These are phyloP conservation scores for Diutina mesorugosa DNA, from an alignment of 1,139 yeast genomes.

Conservation along the genomic window DNA sequence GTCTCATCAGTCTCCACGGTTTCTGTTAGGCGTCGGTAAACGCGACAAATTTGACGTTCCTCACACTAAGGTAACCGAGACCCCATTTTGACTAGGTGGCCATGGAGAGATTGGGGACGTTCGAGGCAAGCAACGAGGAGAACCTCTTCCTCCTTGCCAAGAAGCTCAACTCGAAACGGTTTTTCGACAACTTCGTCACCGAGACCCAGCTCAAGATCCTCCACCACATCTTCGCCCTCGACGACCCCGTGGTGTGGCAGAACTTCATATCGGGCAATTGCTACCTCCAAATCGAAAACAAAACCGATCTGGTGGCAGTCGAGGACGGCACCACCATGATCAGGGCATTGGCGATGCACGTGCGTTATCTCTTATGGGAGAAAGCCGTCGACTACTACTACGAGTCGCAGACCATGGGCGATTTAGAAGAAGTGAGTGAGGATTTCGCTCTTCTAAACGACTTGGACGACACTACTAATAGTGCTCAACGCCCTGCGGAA, in stretches of 20 bases:
- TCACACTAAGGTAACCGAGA: background rate
- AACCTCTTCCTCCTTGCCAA: constrained; percentile 33
- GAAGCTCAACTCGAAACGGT: constrained; percentile 29
- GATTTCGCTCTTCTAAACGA: constrained; percentile 26
- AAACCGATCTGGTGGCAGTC: constrained; percentile 33
- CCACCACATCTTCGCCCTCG: constrained; percentile 21
- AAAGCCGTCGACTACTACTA: constrained; percentile 52
- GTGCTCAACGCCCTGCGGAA: background rate
- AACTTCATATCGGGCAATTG: constrained; percentile 43
- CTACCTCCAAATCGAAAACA: constrained; percentile 55
- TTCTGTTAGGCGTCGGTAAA: too few relatives aligned
- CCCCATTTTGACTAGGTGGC: background rate
- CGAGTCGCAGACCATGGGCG: constrained; percentile 5
- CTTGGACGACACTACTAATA: constrained; percentile 11
- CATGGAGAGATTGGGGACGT: constrained; percentile 2
- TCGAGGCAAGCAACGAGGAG: background rate
- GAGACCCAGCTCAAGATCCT: constrained; percentile 50
- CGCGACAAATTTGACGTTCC: background rate
- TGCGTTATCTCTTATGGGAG: constrained; percentile 62
- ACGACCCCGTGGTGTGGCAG: constrained; percentile 32
- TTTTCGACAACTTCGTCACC: constrained; percentile 47
- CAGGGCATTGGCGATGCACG: constrained; percentile 44
- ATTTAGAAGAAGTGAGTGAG: constrained; percentile 21
- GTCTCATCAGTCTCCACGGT: too few relatives aligned
- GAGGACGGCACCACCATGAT: constrained; percentile 39